Percentiles rank a stretch among this genome's conserved stretches.
Conservation (phyloP, 2,329 filamentous ascomycete genomes). For the Xylaria sp. region DNA sequence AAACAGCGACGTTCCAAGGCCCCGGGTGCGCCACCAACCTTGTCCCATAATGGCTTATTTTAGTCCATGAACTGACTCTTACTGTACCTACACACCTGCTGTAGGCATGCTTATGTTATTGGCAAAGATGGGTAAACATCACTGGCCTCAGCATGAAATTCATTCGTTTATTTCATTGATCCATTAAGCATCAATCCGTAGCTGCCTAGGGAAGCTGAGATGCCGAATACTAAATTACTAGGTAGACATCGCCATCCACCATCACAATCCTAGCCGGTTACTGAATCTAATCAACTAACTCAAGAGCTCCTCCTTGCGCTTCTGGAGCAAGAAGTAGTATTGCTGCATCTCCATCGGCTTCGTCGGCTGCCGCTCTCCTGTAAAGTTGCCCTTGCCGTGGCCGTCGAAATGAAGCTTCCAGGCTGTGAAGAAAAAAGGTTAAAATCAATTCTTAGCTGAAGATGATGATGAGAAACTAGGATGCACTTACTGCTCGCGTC, state of each 20-base stretch:
- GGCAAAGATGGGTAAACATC: neutral
- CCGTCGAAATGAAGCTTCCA: conserved; percentile 50
- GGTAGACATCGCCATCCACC: neutral
- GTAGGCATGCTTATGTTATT: neutral
- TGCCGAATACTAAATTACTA: no score
- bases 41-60: neutral
- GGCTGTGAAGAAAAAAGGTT: conserved; percentile 33
- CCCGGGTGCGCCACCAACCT: neutral
- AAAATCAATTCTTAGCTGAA: conserved; percentile 25
- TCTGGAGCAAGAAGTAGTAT: conserved; percentile 45
- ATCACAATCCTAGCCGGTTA: neutral
- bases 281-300: neutral
- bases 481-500: conserved; percentile 52
- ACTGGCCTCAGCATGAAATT: neutral
- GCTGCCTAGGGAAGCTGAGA: neutral
- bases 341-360: conserved; percentile 37
- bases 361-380: conserved; percentile 40
- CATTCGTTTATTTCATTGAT: neutral
- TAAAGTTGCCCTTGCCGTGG: conserved; percentile 43
- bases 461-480: neutral
- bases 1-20: neutral
- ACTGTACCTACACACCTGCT: no score
- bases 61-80: neutral
- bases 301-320: conserved; percentile 40
- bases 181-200: neutral